A percentile compares a stretch with the other conserved stretches of the same genome.
These are phyloP conservation scores for Histomonas meleagridis DNA, from an alignment of 208 protist genomes.

Conservation along the genomic window DNA sequence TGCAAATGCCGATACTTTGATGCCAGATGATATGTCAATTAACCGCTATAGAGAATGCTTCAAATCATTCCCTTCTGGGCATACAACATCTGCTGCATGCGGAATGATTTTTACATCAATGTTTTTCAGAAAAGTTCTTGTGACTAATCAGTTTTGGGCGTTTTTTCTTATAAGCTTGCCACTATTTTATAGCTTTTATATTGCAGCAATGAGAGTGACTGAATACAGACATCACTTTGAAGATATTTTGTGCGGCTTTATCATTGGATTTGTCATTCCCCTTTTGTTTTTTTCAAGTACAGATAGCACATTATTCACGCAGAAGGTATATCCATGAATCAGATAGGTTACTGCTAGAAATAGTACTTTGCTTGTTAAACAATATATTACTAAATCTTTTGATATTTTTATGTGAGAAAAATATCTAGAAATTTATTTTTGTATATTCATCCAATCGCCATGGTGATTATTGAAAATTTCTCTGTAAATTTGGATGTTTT, in stretches of 20 bases:
- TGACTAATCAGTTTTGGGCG: not conserved
- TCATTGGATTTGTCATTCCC: not conserved
- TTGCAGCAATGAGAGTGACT: not conserved
- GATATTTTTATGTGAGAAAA: too few species aligned
- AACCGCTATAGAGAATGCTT: not conserved
- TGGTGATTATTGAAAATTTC: too few species aligned
- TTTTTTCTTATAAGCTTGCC: not conserved
- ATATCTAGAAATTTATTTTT: too few species aligned
- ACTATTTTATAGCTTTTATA: not conserved
- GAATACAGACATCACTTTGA: not conserved
- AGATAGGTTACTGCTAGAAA: too few species aligned
- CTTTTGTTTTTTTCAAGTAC: not conserved
- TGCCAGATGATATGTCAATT: not conserved
- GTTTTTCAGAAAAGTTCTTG: not conserved
- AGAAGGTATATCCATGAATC: too few species aligned
- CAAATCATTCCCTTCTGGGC: slow-evolving; percentile 20
- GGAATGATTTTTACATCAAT: not conserved
- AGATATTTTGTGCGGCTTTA: not conserved
- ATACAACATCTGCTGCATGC: not conserved
- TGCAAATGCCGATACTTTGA: not conserved
- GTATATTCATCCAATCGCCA: too few species aligned
- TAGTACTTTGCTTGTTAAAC: too few species aligned
- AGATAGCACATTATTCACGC: too few species aligned
- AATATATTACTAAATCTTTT: too few species aligned
- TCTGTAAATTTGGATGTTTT: too few species aligned